Percentiles rank a stretch among this genome's conserved stretches.
Evolutionary conservation across 768 basidiomycete species (phyloP).

Genomic region (Lactarius deliciosus): DNA sequence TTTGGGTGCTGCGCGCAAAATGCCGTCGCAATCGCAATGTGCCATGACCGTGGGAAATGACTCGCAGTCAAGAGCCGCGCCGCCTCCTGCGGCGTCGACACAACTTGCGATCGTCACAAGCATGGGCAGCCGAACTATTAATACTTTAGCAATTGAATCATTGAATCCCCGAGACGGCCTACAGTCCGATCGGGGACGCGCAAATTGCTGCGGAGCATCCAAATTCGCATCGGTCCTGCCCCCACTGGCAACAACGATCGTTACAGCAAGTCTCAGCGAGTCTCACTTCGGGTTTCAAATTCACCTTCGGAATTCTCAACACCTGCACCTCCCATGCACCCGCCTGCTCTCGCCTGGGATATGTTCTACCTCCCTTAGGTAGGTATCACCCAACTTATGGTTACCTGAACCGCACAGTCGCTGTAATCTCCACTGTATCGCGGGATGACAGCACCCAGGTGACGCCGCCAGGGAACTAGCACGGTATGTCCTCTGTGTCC

Average conservation of each 20-base stretch:
- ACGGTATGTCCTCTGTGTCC: not conserved
- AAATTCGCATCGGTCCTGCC: not conserved
- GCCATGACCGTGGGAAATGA: not conserved
- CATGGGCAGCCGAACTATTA: not conserved
- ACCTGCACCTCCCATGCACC: not conserved
- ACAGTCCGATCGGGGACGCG: not conserved
- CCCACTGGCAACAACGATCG: not conserved
- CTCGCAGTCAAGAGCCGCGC: no score
- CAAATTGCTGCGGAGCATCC: not conserved
- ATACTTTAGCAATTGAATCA: not conserved
- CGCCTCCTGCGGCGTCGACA: not conserved
- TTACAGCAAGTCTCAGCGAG: not conserved
- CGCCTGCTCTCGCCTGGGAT: not conserved
- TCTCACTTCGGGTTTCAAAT: not conserved
- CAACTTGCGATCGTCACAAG: not conserved
- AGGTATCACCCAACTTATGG: not conserved
- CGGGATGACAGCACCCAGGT: not conserved
- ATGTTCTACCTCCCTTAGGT: not conserved
- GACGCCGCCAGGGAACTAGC: not conserved
- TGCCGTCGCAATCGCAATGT: not conserved
- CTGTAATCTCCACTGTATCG: not conserved
- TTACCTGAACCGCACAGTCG: not conserved
- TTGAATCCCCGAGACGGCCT: not conserved
- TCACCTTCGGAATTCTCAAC: not conserved
- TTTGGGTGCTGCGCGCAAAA: not conserved